Conservation (phyloP, 345 rosid species). For the Eucalyptus tenuipes region DNA sequence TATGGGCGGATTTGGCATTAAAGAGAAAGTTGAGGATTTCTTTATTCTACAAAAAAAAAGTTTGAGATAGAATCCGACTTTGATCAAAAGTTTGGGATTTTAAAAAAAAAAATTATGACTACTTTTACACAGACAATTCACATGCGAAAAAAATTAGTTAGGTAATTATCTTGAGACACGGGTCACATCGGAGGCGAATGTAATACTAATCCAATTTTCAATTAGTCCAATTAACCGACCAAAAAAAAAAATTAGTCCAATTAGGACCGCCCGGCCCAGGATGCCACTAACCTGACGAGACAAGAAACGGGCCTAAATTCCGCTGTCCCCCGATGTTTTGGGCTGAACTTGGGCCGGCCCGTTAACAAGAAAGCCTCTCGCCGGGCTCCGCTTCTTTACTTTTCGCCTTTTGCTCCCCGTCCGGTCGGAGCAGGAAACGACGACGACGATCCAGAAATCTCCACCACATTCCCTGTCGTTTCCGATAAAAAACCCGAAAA, state of each 20-base stretch:
- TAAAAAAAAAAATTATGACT: neutral
- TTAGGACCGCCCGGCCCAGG: neutral
- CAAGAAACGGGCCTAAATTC: neutral
- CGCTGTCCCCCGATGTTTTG: neutral
- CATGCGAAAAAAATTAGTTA: neutral
- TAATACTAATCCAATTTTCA: neutral
- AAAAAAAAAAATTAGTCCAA: neutral
- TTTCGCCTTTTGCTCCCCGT: neutral
- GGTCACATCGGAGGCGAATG: neutral
- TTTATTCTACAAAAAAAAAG: neutral
- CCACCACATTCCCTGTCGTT: neutral
- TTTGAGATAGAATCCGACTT: accelerated
- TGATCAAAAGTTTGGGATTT: neutral
- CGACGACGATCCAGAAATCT: neutral
- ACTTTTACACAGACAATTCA: neutral
- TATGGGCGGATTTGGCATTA: neutral
- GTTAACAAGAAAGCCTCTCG: neutral
- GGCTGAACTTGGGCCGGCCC: neutral
- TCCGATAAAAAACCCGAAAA: neutral
- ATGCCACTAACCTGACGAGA: neutral
- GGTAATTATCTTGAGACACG: neutral
- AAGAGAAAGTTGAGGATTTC: neutral
- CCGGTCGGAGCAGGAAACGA: neutral
- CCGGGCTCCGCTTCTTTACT: neutral
- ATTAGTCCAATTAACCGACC: neutral